Evolutionary conservation across 805 yeast species (phyloP), one percentile per base, ranked within the genome.

Genomic region (Pichia nakasei): DNA sequence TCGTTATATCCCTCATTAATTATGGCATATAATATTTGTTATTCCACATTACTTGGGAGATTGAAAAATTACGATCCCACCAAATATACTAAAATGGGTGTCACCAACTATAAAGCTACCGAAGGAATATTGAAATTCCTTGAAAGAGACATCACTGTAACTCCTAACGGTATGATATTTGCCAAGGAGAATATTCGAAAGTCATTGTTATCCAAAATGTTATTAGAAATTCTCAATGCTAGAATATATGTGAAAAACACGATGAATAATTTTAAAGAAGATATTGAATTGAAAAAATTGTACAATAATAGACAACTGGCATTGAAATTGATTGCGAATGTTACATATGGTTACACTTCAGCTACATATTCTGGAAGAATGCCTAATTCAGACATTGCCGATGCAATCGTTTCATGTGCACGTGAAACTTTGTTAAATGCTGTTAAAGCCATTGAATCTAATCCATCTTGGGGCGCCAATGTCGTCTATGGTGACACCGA

Each of bases 401-500:
- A 93, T 64, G 83, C 94, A 12, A 86, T 93, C 58, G 98, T 93
- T 1, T 78, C 88, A 20, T 80, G 93, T 0, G 98, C 93, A 0
- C 68, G 97, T 43, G 97, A 91, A 60, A 82, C 87, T 0, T 64
- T 93, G 40, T 80, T 79, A 42, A 70, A 71, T 41, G 82, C 96
- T 0, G 80, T 87, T 22, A 72, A 72, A 1, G 55, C 72, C 39
- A 89, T 93, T 41, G 94, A 88, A 47, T 47, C 48, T 0, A 65
- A 73, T 15, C 58, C 65, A 3, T 57, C 68, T 21, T 85, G 88
- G 85, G 88, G 88, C 2, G 97, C 96, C 0, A 80, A 84, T 54
- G 96, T 93, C 0, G 96, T 91, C 0, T 93, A 93, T 59, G 97
- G 98, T 5, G 98, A 93, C 59, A 93, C 98, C 0, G 98, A 93